Percentiles rank a stretch among this genome's conserved stretches.
phyloP scores from a whole-genome alignment of 2,329 filamentous ascomycete genomes.

The Trichophyton benhamiae region DNA sequence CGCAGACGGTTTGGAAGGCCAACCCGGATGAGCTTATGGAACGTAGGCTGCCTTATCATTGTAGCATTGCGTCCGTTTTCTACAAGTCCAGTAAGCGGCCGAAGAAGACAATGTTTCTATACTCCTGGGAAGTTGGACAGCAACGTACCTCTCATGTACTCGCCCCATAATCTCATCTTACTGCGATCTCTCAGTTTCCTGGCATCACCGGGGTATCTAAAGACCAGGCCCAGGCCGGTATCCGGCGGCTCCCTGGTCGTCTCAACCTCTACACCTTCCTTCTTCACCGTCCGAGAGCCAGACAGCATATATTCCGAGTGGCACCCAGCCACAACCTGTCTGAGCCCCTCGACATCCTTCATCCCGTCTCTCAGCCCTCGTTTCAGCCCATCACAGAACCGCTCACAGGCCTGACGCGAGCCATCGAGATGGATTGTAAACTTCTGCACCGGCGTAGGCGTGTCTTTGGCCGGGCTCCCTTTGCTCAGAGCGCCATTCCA shows the following conservation, averaged over 20 bases:
- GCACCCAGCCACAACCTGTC: constrained; percentile 66
- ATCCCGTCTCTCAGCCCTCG: constrained; percentile 76
- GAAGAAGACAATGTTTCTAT: background rate
- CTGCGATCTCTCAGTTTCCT: constrained; percentile 87
- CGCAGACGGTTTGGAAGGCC: constrained; percentile 84
- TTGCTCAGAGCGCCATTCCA: constrained; percentile 64
- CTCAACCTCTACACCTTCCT: constrained; percentile 43
- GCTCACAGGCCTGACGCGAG: constrained; percentile 76
- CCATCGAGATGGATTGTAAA: constrained; percentile 86
- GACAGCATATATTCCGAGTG: constrained; percentile 76
- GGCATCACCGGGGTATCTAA: constrained; percentile 87
- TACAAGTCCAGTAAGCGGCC: constrained; percentile 17
- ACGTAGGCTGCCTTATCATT: constrained; percentile 86
- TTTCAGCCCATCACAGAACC: constrained; percentile 93
- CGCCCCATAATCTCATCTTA: constrained; percentile 95
- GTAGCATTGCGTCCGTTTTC: constrained; percentile 92
- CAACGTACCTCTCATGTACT: constrained; percentile 59
- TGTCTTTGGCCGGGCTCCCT: constrained; percentile 20
- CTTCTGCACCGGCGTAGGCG: constrained; percentile 55
- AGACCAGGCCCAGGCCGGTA: constrained; percentile 82
- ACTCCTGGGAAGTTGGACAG: background rate
- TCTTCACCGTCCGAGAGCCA: constrained; percentile 27
- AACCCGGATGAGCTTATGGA: constrained; percentile 93
- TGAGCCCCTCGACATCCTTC: constrained; percentile 74
- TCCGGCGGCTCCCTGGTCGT: constrained; percentile 55